Evolutionary conservation across 139 green algal species (phyloP), one percentile per base, ranked within the genome.

Genomic region (Chlamydomonas incerta): DNA sequence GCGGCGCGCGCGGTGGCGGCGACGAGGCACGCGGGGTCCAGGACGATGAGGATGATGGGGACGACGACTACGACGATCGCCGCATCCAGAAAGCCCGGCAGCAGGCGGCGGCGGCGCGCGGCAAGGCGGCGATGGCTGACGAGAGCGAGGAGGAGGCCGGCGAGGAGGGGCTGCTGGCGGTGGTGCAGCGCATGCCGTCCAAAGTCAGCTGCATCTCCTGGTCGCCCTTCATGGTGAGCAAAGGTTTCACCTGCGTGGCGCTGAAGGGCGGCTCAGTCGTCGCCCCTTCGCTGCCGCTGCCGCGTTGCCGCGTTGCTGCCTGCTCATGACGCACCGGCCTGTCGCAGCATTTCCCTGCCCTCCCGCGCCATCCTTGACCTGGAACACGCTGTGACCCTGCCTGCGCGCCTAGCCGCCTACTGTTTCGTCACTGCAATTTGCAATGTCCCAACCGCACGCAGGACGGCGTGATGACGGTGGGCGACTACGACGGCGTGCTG

Each of bases 401-500:
- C n/a, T n/a, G n/a, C n/a, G n/a, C n/a, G n/a, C n/a, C n/a, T n/a
- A n/a, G n/a, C n/a, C n/a, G n/a, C n/a, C n/a, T n/a, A n/a, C n/a
- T n/a, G n/a, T n/a, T n/a, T n/a, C 20, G 70, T 92, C 0, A 23
- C 14, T 41, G 15, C 10, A 4, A 20, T 80, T 8, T 8, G 24
- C 41, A 26, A 87, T 34, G 31, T 46, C 83, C 0, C 13, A 28
- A 24, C 21, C 75, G 75, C 57, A 28, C 91, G 74, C 67, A 91
- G 86, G 84, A 92, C 14, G 92, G 92, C 2, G 81, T 95, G 4
- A 89, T 96, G 46, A 93, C 92, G 63, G 93, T 95, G 17, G 92
- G 92, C 0, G 96, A 98, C 80, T 97, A 98, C 72, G 93, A 95
- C 71, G 94, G 94, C 58, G 90, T 93, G 55, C 87, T 96, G 10